A percentile compares a stretch with the other conserved stretches of the same genome.
Evolutionary conservation across 2,329 filamentous ascomycete species (phyloP).

Genomic region (Aulographum hederae): DNA sequence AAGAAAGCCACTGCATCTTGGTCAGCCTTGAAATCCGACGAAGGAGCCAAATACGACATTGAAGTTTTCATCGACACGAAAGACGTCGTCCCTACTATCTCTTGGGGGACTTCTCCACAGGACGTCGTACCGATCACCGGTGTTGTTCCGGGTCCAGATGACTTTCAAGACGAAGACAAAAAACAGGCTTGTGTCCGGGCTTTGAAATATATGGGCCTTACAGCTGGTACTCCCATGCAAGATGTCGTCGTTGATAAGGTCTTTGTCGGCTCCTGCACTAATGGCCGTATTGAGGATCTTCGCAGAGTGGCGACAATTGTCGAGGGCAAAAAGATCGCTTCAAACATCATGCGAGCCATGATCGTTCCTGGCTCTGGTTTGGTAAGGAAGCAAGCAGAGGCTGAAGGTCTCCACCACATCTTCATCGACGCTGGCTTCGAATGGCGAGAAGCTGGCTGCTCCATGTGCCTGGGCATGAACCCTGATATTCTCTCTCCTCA

Average conservation of each 20-base stretch:
- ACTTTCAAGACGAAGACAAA: slow-evolving; percentile 63
- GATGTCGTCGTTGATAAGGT: slow-evolving; percentile 90
- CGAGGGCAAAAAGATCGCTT: slow-evolving; percentile 68
- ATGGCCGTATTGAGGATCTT: slow-evolving; percentile 90
- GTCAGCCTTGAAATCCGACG: slow-evolving; percentile 68
- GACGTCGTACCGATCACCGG: slow-evolving; percentile 91
- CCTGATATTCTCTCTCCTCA: slow-evolving; percentile 84
- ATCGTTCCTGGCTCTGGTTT: slow-evolving; percentile 90
- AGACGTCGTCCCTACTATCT: slow-evolving; percentile 84
- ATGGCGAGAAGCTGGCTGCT: slow-evolving; percentile 96
- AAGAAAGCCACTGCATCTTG: slow-evolving; percentile 76
- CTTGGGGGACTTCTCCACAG: slow-evolving; percentile 94
- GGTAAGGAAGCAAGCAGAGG: slow-evolving; percentile 80
- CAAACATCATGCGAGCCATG: slow-evolving; percentile 87
- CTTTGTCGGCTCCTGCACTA: slow-evolving; percentile 96
- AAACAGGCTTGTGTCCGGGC: slow-evolving; percentile 64
- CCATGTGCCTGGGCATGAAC: slow-evolving; percentile 99
- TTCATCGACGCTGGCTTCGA: slow-evolving; percentile 88
- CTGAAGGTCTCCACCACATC: slow-evolving; percentile 82
- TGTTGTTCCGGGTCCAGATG: slow-evolving; percentile 75
- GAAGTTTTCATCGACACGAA: slow-evolving; percentile 81
- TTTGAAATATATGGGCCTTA: slow-evolving; percentile 92
- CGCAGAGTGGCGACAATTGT: slow-evolving; percentile 73
- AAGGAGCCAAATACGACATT: slow-evolving; percentile 75
- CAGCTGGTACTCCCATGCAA: slow-evolving; percentile 71